These are phyloP conservation scores for Leishmania major DNA, from an alignment of 208 protist species.

Conservation along the genomic window DNA sequence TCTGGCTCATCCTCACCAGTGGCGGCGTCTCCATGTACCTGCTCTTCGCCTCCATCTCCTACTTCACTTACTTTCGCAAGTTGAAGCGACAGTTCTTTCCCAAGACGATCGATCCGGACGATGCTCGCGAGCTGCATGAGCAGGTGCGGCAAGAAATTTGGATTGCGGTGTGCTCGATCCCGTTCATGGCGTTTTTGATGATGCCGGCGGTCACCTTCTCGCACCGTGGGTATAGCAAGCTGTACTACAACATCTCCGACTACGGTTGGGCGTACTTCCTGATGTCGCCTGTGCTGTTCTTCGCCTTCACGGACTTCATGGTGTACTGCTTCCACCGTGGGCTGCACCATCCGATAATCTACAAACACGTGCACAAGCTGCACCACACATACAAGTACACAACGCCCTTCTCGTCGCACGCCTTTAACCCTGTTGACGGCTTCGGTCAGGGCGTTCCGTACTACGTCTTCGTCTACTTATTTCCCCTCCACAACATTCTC, in stretches of 20 bases:
- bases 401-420: conserved; percentile 91
- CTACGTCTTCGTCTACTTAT: conserved; percentile 91
- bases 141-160: conserved; percentile 77
- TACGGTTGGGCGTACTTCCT: conserved; percentile 78
- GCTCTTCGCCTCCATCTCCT: conserved; percentile 53
- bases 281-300: conserved; percentile 75
- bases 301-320: conserved; percentile 93
- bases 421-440: conserved; percentile 94
- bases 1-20: conserved; percentile 73
- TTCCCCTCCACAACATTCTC: conserved; percentile 88
- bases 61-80: conserved; percentile 58
- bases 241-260: conserved; percentile 81
- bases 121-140: conserved; percentile 42
- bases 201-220: conserved; percentile 68
- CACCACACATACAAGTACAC: conserved; percentile 92
- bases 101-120: conserved; percentile 61
- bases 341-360: conserved; percentile 91
- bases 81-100: conserved; percentile 70
- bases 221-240: conserved; percentile 77
- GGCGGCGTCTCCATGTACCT: conserved; percentile 72
- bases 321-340: conserved; percentile 95
- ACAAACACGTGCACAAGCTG: conserved; percentile 91
- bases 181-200: conserved; percentile 80
- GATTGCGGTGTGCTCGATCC: conserved; percentile 77
- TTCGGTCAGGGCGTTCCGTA: conserved; percentile 94